Evolutionary conservation across 129 eudicot species (phyloP), one percentile per base, ranked within the genome.

Genomic region (Flaveria robusta): DNA sequence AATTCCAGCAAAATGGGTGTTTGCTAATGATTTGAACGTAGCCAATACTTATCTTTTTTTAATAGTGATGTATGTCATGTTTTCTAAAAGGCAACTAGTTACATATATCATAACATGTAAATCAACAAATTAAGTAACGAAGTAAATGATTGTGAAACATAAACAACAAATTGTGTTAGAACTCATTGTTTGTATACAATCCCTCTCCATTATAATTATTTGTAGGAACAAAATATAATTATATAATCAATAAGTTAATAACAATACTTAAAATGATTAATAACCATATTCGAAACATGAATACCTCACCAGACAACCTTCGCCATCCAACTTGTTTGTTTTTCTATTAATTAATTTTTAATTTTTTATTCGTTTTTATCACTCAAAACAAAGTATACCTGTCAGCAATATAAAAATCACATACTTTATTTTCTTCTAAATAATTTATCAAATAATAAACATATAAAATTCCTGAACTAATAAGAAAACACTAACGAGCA

Each of bases 401-500:
- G 79, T 47, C 34, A 42, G 41, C 10, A 15, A 43, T 62, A 43
- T 60, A 42, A 60, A 73, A 42, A 42, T 42, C 14, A 59, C 52
- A 59, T 43, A 42, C 27, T 74, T 59, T 58, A 26, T 22, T 51
- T 22, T 74, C 41, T 4, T 9, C 9, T 15, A 22, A 39, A 72
- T 56, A 34, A 72, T 29, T 31, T 37, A 56, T 72, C 43, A 34
- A 24, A 41, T 34, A 18, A 20, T 29, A 37, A 72, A 59, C 52
- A 74, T 15, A 59, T 16, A 62, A 41, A 41, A 59, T 12, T 41
- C 11, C 31, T 59, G 22, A 43, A 43, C 0, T 43, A 60, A 20
- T 74, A 37, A 62, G 62, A 46, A 60, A 45, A 31, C 47, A 74
- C 71, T 8, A 12, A 62, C 60, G 24, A 74, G 78, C 55, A 60